phyloP scores from a whole-genome alignment of 192 early-diverging fungal species.

The Dispira parvispora region DNA sequence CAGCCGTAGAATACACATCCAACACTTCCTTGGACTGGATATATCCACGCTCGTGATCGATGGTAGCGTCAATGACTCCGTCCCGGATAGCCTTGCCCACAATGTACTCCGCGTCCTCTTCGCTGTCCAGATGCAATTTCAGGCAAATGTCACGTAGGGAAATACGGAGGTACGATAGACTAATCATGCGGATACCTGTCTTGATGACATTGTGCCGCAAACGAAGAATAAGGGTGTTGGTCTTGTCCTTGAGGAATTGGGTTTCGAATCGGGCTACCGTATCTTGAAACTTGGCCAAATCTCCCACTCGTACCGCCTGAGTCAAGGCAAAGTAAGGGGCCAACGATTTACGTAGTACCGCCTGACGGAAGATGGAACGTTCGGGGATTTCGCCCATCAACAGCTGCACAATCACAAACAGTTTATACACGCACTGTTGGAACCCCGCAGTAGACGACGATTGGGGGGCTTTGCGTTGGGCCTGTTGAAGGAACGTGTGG shows the following conservation, averaged over 20 bases:
- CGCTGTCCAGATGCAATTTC: constrained; percentile 91
- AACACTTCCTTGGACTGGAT: constrained; percentile 87
- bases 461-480: constrained; percentile 90
- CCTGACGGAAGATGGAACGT: constrained; percentile 78
- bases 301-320: constrained; percentile 91
- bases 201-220: constrained; percentile 99
- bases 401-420: constrained; percentile 92
- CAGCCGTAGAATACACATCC: constrained; percentile 93
- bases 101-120: constrained; percentile 98
- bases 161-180: constrained; percentile 89
- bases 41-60: constrained; percentile 85
- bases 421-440: constrained; percentile 88
- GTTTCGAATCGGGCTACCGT: constrained; percentile 52
- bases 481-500: constrained; percentile 75
- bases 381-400: constrained; percentile 99
- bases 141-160: constrained; percentile 90
- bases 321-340: constrained; percentile 89
- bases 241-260: constrained; percentile 76
- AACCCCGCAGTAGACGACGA: constrained; percentile 78
- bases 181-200: constrained; percentile 94
- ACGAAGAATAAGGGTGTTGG: constrained; percentile 78
- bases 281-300: constrained; percentile 86
- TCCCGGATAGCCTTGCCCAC: constrained; percentile 97
- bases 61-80: constrained; percentile 94
- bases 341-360: constrained; percentile 65